A percentile compares a stretch with the other conserved stretches of the same genome.
phyloP scores from a whole-genome alignment of 2,329 filamentous ascomycete species.

The Pyrenophora teres region DNA sequence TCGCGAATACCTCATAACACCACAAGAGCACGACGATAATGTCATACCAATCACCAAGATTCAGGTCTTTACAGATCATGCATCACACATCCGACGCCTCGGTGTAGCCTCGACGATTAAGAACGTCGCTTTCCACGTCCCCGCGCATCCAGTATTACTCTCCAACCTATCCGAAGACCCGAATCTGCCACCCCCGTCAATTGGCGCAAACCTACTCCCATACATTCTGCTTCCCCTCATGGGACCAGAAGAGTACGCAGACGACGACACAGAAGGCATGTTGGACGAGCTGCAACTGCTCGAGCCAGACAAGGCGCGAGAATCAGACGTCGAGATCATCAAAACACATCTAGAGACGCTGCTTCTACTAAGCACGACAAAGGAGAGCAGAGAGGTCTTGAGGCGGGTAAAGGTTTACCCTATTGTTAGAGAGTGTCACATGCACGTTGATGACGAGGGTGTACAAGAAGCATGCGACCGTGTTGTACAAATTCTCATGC shows the following conservation, averaged over 20 bases:
- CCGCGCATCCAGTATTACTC: conserved; percentile 72
- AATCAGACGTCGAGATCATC: conserved; percentile 75
- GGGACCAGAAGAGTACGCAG: conserved; percentile 83
- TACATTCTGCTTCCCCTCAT: conserved; percentile 89
- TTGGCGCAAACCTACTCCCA: conserved; percentile 79
- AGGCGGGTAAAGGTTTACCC: conserved; percentile 83
- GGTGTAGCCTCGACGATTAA: conserved; percentile 98
- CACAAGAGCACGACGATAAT: conserved; percentile 74
- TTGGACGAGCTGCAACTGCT: conserved; percentile 87
- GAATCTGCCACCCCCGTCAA: conserved; percentile 54
- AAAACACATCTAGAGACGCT: conserved; percentile 89
- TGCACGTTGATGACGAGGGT: conserved; percentile 74
- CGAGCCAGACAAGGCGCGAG: conserved; percentile 85
- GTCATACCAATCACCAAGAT: conserved; percentile 91
- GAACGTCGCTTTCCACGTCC: conserved; percentile 84
- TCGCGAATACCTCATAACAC: conserved; percentile 72
- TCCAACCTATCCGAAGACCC: conserved; percentile 45
- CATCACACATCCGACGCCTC: conserved; percentile 78
- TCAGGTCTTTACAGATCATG: conserved; percentile 91
- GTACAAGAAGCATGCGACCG: conserved; percentile 86
- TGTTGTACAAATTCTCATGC: conserved; percentile 84
- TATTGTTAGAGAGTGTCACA: conserved; percentile 83
- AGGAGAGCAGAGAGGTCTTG: conserved; percentile 74
- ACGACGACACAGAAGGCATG: conserved; percentile 86
- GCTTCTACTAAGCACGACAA: conserved; percentile 78